phyloP scores from a whole-genome alignment of 352 stramenopile genomes.

The Phytophthora nicotianae region DNA sequence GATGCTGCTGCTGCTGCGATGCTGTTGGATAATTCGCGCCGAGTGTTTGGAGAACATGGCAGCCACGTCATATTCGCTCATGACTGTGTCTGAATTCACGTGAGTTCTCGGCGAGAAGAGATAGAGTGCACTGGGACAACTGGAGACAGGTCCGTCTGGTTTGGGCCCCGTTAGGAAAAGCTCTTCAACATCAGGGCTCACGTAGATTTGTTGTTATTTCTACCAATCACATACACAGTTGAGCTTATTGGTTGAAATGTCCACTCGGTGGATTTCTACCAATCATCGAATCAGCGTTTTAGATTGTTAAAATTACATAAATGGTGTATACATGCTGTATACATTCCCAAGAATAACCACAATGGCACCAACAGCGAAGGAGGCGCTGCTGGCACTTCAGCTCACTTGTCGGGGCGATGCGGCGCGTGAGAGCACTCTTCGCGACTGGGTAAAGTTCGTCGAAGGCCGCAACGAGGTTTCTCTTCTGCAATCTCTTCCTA shows the following conservation, averaged over 20 bases:
- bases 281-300: no score
- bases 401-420: slow-evolving; percentile 69
- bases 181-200: slow-evolving; percentile 29
- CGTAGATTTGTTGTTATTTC: no score
- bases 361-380: slow-evolving; percentile 43
- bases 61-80: slow-evolving; percentile 42
- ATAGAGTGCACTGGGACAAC: slow-evolving; percentile 8
- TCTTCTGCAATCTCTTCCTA: slow-evolving; percentile 57
- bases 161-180: neutral
- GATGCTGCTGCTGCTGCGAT: slow-evolving; percentile 31
- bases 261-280: no score
- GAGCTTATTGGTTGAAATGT: no score
- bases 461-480: slow-evolving; percentile 53
- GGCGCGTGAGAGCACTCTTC: slow-evolving; percentile 57
- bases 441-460: slow-evolving; percentile 62
- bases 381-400: slow-evolving; percentile 61
- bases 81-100: slow-evolving; percentile 2
- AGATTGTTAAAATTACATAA: no score
- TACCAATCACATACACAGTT: no score
- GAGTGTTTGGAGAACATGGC: slow-evolving; percentile 52
- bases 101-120: slow-evolving; percentile 4
- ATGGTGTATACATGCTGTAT: neutral
- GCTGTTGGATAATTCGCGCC: slow-evolving; percentile 32
- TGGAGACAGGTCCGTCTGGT: slow-evolving; percentile 13
- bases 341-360: neutral